These are phyloP conservation scores for Vaccinium darrowii DNA, from an alignment of 148 eudicot species.

Conservation along the genomic window DNA sequence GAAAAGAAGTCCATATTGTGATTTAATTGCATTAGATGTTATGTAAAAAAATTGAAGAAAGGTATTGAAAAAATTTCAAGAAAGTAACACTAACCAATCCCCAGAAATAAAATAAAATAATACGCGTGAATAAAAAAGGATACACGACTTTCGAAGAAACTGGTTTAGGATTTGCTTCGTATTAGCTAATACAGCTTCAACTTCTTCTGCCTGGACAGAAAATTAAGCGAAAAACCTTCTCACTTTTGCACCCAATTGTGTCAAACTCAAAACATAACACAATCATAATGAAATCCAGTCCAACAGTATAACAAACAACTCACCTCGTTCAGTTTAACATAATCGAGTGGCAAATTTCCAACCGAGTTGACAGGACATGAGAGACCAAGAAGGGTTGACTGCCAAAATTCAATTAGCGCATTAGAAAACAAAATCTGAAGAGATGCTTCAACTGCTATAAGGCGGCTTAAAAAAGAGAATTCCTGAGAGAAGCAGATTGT, in stretches of 20 bases:
- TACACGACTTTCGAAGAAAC: slow-evolving; percentile 84
- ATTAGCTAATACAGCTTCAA: slow-evolving; percentile 94
- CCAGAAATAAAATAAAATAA: not conserved
- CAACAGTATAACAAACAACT: not conserved
- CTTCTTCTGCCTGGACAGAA: slow-evolving; percentile 73
- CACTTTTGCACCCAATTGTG: not conserved
- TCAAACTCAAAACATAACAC: not conserved
- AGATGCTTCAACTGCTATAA: slow-evolving; percentile 13
- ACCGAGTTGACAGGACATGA: slow-evolving; percentile 94
- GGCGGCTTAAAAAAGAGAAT: slow-evolving; percentile 12
- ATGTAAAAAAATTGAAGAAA: not conserved
- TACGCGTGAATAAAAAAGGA: slow-evolving; percentile 37
- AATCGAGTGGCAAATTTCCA: slow-evolving; percentile 84
- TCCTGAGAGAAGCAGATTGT: slow-evolving; percentile 23
- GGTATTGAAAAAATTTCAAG: not conserved
- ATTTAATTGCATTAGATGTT: not conserved
- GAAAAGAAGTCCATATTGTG: not conserved
- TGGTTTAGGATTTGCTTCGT: slow-evolving; percentile 88
- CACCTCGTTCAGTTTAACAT: slow-evolving; percentile 61
- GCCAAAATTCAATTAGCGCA: slow-evolving; percentile 31
- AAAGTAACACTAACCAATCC: not conserved
- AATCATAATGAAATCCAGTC: not conserved
- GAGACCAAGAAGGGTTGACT: slow-evolving; percentile 94
- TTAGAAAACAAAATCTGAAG: slow-evolving; percentile 28
- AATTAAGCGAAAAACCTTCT: slow-evolving; percentile 9